A percentile compares a stretch with the other conserved stretches of the same genome.
Conservation (phyloP, 305 asterid species). For the Fraxinus platypoda region DNA sequence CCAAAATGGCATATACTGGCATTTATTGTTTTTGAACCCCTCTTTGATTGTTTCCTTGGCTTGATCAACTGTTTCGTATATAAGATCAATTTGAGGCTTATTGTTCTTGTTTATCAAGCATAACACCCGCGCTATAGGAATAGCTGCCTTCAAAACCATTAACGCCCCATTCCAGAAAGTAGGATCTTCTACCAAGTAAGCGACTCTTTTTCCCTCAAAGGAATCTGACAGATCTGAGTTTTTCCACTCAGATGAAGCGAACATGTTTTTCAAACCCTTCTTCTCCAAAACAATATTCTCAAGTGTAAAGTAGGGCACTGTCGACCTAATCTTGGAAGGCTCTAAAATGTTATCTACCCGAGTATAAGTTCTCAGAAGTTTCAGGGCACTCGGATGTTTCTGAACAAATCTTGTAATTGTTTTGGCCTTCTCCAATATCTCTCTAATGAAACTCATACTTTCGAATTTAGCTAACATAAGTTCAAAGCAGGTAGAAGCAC, state of each 20-base stretch:
- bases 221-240: conserved; percentile 23
- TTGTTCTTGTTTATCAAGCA: conserved; percentile 33
- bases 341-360: conserved; percentile 26
- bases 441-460: conserved; percentile 22
- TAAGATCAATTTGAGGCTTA: conserved; percentile 38
- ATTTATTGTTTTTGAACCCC: conserved; percentile 32
- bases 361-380: conserved; percentile 27
- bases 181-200: conserved; percentile 35
- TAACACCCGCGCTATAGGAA: conserved; percentile 52
- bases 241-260: conserved; percentile 31
- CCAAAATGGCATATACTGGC: conserved; percentile 47
- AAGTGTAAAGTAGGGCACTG: conserved; percentile 42
- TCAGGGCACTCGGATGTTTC: conserved; percentile 24
- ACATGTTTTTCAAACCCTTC: conserved; percentile 30
- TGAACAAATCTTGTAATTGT: conserved; percentile 37
- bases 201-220: conserved; percentile 35
- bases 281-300: conserved; percentile 50
- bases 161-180: conserved; percentile 48
- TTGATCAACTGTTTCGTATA: conserved; percentile 64
- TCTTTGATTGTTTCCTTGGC: conserved; percentile 56
- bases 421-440: conserved; percentile 47
- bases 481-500: conserved; percentile 55
- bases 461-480: conserved; percentile 58
- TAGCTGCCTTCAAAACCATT: conserved; percentile 38
- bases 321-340: conserved; percentile 30